Evolutionary conservation across 2,329 filamentous ascomycete genomes (phyloP).

Genomic region (Metarhizium album): DNA sequence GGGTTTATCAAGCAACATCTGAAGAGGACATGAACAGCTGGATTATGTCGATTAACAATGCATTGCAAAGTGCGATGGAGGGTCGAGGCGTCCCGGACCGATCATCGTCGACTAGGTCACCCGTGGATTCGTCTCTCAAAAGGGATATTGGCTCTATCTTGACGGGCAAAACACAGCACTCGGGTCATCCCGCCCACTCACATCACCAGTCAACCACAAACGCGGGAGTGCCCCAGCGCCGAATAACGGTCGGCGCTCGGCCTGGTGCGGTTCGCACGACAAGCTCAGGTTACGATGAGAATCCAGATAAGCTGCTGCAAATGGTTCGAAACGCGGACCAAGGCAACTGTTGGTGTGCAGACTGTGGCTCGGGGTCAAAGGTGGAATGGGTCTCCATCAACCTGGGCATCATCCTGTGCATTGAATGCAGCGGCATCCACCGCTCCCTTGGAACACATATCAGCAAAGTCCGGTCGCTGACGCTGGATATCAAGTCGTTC

Average conservation of each 20-base stretch:
- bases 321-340: slow-evolving; percentile 82
- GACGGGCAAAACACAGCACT: slow-evolving; percentile 78
- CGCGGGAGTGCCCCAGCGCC: slow-evolving; percentile 56
- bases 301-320: slow-evolving; percentile 76
- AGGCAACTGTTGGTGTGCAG: slow-evolving; percentile 87
- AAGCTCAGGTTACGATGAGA: slow-evolving; percentile 67
- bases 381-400: slow-evolving; percentile 99
- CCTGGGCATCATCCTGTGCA: slow-evolving; percentile 88
- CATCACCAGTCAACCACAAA: slow-evolving; percentile 34
- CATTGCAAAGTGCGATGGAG: slow-evolving; percentile 90
- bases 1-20: slow-evolving; percentile 94
- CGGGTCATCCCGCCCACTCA: slow-evolving; percentile 44
- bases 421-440: slow-evolving; percentile 96
- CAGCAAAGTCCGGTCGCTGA: slow-evolving; percentile 91
- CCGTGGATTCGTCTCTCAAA: slow-evolving; percentile 48
- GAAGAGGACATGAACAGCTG: slow-evolving; percentile 97
- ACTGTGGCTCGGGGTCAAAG: slow-evolving; percentile 84
- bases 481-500: slow-evolving; percentile 90
- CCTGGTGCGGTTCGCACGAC: slow-evolving; percentile 59
- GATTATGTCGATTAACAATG: slow-evolving; percentile 96
- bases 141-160: slow-evolving; percentile 88
- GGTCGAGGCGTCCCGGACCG: slow-evolving; percentile 53
- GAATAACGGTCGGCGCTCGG: slow-evolving; percentile 84
- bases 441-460: slow-evolving; percentile 94
- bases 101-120: slow-evolving; percentile 25